These are phyloP conservation scores for Oryza nivara DNA, from an alignment of 176 grass and related monocot genomes.

Conservation along the genomic window DNA sequence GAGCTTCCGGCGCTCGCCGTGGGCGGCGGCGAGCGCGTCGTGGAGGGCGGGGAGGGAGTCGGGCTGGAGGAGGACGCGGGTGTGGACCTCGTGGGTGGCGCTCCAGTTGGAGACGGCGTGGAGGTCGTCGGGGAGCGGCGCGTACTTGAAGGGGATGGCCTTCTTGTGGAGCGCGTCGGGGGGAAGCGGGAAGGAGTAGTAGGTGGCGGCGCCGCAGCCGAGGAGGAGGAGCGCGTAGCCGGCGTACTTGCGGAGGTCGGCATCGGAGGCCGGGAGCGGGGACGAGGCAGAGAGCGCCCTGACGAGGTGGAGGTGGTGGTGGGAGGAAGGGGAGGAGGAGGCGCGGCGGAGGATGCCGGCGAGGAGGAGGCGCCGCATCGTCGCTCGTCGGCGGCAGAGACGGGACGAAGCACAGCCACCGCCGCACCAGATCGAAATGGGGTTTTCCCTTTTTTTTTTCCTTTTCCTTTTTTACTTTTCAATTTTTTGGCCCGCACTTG, in stretches of 20 bases:
- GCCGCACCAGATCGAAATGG: too few relatives aligned
- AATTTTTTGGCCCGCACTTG: too few relatives aligned
- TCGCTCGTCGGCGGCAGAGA: not conserved
- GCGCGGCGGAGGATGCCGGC: constrained; percentile 50
- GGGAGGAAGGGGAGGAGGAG: not conserved
- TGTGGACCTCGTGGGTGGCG: constrained; percentile 86
- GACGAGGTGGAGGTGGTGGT: constrained; percentile 34
- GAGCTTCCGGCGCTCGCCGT: constrained; percentile 43
- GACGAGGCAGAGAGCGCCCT: constrained; percentile 42
- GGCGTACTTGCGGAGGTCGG: constrained; percentile 66
- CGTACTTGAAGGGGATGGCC: constrained; percentile 77
- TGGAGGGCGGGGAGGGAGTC: constrained; percentile 71
- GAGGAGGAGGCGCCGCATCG: constrained; percentile 54
- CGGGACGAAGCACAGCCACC: too few relatives aligned
- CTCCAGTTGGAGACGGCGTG: constrained; percentile 93
- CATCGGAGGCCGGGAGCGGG: constrained; percentile 48
- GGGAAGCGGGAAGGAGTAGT: constrained; percentile 79
- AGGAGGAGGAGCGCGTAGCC: constrained; percentile 67
- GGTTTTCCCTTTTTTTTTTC: too few relatives aligned
- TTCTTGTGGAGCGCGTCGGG: constrained; percentile 79
- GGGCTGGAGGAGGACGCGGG: constrained; percentile 81
- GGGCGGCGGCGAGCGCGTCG: constrained; percentile 18
- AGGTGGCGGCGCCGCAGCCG: constrained; percentile 75
- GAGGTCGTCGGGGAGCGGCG: constrained; percentile 78
- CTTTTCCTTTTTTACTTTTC: too few relatives aligned